These are phyloP conservation scores for Eucalyptus grandis DNA, from an alignment of 345 rosid species.

Conservation along the genomic window DNA sequence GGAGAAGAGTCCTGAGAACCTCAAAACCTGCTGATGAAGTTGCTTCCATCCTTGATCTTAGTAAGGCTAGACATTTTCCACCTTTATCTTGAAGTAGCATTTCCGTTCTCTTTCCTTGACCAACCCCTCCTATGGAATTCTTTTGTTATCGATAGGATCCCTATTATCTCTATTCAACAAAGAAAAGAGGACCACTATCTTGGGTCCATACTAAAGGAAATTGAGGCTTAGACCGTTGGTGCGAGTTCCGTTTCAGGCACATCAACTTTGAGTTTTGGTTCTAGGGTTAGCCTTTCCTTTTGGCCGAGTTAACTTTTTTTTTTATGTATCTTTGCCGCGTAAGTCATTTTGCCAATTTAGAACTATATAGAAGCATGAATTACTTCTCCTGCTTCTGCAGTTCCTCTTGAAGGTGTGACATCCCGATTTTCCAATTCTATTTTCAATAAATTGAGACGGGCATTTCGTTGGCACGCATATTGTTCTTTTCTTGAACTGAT, in stretches of 20 bases:
- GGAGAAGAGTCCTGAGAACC: not conserved
- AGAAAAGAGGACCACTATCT: not conserved
- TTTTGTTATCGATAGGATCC: fast-evolving
- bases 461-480: too few relatives aligned
- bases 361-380: not conserved
- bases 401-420: not conserved
- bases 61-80: not conserved
- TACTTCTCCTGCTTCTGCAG: not conserved
- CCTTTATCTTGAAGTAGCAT: not conserved
- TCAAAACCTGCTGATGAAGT: not conserved
- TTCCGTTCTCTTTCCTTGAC: not conserved
- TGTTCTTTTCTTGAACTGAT: too few relatives aligned
- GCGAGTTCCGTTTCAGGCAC: not conserved
- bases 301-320: not conserved
- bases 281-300: not conserved
- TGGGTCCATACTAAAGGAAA: not conserved
- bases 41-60: not conserved
- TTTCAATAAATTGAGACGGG: too few relatives aligned
- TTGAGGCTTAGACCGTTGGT: not conserved
- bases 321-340: not conserved
- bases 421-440: too few relatives aligned
- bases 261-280: not conserved
- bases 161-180: not conserved
- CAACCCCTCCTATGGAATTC: not conserved
- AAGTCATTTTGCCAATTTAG: not conserved